Conservation (phyloP, 208 protist species). For the Acanthamoeba quina region DNA sequence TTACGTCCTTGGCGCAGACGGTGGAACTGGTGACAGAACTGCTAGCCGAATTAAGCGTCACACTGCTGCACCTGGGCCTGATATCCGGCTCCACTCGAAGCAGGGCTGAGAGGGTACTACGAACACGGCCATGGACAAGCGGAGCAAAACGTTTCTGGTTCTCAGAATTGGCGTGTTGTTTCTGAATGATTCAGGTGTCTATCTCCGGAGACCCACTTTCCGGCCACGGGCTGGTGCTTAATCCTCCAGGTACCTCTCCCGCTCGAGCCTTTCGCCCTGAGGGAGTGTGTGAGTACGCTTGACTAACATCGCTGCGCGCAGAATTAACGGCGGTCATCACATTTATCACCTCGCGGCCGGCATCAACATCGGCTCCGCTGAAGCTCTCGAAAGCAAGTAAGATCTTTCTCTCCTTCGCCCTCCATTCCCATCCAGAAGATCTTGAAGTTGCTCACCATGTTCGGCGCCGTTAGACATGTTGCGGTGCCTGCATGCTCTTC, state of each 20-base stretch:
- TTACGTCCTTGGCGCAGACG: neutral
- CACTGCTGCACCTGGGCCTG: neutral
- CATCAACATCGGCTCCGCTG: neutral
- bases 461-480: neutral
- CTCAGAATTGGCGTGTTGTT: too few relatives aligned
- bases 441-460: neutral
- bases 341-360: neutral
- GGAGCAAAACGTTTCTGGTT: too few relatives aligned
- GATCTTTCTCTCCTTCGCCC: neutral
- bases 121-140: neutral
- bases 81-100: neutral
- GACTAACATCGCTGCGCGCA: neutral
- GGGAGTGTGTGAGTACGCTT: too few relatives aligned
- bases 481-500: neutral
- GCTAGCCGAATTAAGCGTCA: neutral
- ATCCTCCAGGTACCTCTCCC: neutral
- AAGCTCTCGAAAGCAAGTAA: neutral
- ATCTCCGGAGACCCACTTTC: neutral
- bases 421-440: neutral
- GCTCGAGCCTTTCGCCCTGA: neutral
- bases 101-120: neutral
- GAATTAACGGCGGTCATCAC: neutral
- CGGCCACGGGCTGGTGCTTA: neutral
- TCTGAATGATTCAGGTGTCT: neutral
- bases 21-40: neutral